Evolutionary conservation across 441 rosid species (phyloP).

Genomic region (Eutrema salsugineum): DNA sequence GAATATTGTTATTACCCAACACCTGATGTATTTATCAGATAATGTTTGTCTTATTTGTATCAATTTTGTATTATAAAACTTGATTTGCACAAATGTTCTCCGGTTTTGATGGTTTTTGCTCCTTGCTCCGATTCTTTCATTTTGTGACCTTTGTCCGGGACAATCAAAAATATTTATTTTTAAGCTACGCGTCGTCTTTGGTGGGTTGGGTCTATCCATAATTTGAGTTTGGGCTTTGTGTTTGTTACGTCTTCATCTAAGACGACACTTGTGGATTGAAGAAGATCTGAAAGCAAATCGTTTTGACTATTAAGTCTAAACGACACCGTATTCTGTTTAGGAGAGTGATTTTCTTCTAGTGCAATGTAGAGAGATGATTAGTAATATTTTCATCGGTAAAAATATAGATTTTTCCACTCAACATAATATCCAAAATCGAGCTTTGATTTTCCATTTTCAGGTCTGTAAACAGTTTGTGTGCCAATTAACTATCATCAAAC

Average conservation of each 20-base stretch:
- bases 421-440: too few species aligned
- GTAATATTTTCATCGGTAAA: too few species aligned
- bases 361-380: too few species aligned
- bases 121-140: background rate
- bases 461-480: too few species aligned
- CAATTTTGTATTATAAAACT: background rate
- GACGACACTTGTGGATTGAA: background rate
- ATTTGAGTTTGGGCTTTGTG: background rate
- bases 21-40: background rate
- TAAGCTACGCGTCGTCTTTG: background rate
- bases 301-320: too few species aligned
- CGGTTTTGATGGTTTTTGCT: background rate
- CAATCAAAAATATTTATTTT: too few species aligned
- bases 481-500: too few species aligned
- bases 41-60: constrained; percentile 1
- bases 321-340: too few species aligned
- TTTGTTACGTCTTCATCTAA: background rate
- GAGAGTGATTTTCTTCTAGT: too few species aligned
- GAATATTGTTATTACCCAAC: background rate
- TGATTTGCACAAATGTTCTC: background rate
- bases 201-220: background rate
- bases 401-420: too few species aligned
- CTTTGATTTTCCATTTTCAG: too few species aligned
- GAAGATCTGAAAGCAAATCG: background rate
- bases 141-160: too few species aligned